Evolutionary conservation across 768 basidiomycete genomes (phyloP).

Genomic region (Lactifluus hygrophoroides): DNA sequence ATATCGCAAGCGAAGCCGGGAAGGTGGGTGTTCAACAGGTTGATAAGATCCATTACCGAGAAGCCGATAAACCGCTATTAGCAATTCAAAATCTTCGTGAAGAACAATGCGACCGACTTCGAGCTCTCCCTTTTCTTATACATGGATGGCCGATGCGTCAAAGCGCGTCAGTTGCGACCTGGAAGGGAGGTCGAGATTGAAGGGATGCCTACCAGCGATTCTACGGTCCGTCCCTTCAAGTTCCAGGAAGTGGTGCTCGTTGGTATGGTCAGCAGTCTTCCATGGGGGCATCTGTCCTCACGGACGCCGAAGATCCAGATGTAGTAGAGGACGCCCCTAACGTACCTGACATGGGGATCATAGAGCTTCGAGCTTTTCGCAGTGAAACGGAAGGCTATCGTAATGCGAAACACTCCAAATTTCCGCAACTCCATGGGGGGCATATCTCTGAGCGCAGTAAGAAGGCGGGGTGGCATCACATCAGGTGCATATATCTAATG

Average conservation of each 20-base stretch:
- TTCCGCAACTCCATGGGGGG: neutral
- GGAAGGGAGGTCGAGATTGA: neutral
- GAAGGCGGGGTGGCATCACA: conserved; percentile 8
- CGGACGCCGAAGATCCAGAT: neutral
- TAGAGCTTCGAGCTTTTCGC: neutral
- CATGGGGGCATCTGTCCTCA: neutral
- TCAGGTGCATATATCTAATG: neutral
- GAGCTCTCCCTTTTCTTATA: neutral
- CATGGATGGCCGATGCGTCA: neutral
- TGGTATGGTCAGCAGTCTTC: neutral
- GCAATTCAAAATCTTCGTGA: neutral
- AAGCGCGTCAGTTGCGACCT: neutral
- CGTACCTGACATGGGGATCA: neutral
- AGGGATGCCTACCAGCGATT: neutral
- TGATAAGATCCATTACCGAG: neutral
- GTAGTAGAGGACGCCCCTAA: neutral
- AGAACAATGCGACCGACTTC: neutral
- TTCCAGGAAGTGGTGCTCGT: conserved; percentile 1
- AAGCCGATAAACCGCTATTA: neutral
- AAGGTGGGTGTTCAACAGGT: neutral
- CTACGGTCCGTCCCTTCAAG: neutral
- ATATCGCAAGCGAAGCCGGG: neutral
- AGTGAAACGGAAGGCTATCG: too few relatives aligned
- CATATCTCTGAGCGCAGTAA: neutral
- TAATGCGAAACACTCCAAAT: too few relatives aligned